Evolutionary conservation across 2,329 filamentous ascomycete species (phyloP).

Genomic region (Cladorrhinum sp.): DNA sequence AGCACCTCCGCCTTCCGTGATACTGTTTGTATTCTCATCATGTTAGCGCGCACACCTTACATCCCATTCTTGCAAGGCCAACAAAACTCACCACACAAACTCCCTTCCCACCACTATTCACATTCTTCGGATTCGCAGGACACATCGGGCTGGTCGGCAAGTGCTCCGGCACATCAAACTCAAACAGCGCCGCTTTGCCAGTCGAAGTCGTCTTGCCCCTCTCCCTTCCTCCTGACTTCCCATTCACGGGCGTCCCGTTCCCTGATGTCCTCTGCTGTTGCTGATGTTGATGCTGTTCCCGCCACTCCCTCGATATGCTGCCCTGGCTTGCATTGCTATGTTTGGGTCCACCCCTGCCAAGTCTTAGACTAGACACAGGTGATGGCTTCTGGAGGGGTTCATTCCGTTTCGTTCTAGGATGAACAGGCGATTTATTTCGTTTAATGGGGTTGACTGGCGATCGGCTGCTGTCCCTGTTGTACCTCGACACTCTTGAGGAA

Average conservation of each 20-base stretch:
- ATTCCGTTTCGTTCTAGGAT: background rate
- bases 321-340: background rate
- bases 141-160: slow-evolving; percentile 51
- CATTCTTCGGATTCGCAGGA: slow-evolving; percentile 43
- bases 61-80: background rate
- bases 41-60: background rate
- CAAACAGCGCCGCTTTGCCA: slow-evolving; percentile 33
- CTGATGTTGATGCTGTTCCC: slow-evolving; percentile 6
- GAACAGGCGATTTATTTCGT: background rate
- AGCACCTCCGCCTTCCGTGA: slow-evolving; percentile 14
- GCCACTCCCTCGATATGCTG: slow-evolving; percentile 17
- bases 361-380: background rate
- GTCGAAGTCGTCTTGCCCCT: background rate
- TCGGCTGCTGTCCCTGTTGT: background rate
- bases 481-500: background rate
- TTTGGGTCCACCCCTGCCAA: no score
- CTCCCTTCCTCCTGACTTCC: background rate
- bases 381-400: background rate
- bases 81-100: slow-evolving; percentile 41
- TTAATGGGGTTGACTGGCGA: background rate
- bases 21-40: slow-evolving; percentile 8
- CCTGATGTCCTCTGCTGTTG: background rate
- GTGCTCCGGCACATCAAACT: slow-evolving; percentile 51
- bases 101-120: slow-evolving; percentile 44
- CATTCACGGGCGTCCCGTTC: background rate